Base-by-base conservation (phyloP, 768 basidiomycete species). In the Boletus rex-veris region DNA sequence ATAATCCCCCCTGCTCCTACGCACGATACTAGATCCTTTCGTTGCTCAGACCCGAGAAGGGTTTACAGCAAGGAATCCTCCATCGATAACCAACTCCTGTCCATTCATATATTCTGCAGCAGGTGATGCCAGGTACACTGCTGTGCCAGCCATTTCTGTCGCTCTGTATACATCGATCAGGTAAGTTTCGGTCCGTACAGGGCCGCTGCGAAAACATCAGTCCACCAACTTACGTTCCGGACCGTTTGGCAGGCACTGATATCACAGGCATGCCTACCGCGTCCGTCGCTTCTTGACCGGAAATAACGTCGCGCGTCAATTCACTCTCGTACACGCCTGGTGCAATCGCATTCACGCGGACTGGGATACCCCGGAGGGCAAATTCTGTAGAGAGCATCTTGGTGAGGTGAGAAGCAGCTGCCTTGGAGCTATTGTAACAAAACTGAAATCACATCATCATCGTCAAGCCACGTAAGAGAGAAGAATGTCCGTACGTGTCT, bases 381-480 rank as follows among this genome's bases (percentile, higher is more conserved):
- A 90, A 76, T 62, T 91, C 90, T 2, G 89, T 89, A 2, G 89
- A 74, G 46, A 92, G 69, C 80, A 90, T 80, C 69, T 76, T 84
- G 10, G 88, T 88, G n/a, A 92, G 72, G 58, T 90, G 88, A 12
- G 85, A 78, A 6, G 82, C 83, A 3, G 88, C 90, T 0, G 86
- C 88, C 66, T 92, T 92, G 7, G 86, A 75, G 60, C 85, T 87
- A 68, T 92, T 92, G 68, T 92, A 92, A 28, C 79, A 81, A 64
- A 91, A 91, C 90, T 92, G 61, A 21, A 47, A 21, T 35, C 18
- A 19, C 37, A 38, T 41, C 28, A n/a, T 11, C 28, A 28, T 31
- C 28, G 21, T 28, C 21, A 28, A 35, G 7, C 18, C 16, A 3
- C n/a, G 2, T 3, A 31, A 42, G 6, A 37, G 45, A 5, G 3